Evolutionary conservation across 306 rosid species (phyloP).

Genomic region (Acmispon strigosus): DNA sequence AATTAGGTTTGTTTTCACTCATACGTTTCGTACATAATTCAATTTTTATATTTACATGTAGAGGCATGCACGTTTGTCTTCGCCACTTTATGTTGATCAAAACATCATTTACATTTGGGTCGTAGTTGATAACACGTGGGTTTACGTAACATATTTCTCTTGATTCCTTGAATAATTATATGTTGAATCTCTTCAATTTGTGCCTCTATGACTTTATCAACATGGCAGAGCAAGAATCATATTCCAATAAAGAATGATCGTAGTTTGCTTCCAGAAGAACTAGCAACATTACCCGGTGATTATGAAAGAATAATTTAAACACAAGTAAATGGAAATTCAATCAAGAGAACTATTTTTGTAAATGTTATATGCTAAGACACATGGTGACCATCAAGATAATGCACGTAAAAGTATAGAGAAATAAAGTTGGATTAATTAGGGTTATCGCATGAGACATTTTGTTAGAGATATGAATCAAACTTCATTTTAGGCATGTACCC

Average conservation of each 20-base stretch:
- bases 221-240: conserved; percentile 75
- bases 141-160: no score
- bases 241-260: conserved; percentile 65
- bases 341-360: not conserved
- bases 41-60: no score
- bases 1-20: no score
- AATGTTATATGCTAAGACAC: not conserved
- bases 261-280: conserved; percentile 68
- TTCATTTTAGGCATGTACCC: not conserved
- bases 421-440: not conserved
- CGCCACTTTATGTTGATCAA: no score
- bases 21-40: no score
- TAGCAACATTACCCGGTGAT: conserved; percentile 53
- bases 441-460: not conserved
- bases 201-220: conserved; percentile 69
- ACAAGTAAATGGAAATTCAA: not conserved
- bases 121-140: no score
- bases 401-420: not conserved
- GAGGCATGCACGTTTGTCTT: no score
- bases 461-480: not conserved
- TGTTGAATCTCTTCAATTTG: no score
- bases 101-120: no score
- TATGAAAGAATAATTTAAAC: not conserved
- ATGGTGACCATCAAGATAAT: not conserved
- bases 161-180: no score